phyloP scores from a whole-genome alignment of 106 monocot species.

The Phalaenopsis aphrodite region DNA sequence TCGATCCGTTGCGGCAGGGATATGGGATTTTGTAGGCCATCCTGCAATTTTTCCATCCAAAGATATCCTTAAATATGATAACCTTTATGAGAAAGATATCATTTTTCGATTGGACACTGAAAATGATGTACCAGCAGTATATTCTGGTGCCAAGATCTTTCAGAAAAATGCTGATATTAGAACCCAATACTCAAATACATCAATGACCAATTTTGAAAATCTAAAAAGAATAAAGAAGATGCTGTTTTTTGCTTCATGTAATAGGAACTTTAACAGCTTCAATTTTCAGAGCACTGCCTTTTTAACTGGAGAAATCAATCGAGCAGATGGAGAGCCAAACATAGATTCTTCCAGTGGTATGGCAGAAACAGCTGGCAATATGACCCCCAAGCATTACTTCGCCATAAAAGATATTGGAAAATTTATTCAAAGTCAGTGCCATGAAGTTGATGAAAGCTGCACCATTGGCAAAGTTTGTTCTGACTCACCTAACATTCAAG shows the following conservation, averaged over 20 bases:
- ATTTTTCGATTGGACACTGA: slow-evolving; percentile 8
- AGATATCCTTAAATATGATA: slow-evolving; percentile 15
- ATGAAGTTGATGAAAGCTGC: slow-evolving; percentile 3
- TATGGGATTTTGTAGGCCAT: slow-evolving; percentile 64
- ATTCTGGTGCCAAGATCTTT: not conserved
- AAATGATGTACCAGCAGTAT: not conserved
- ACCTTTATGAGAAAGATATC: slow-evolving; percentile 16
- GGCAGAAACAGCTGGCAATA: not conserved
- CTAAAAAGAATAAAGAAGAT: slow-evolving; percentile 39
- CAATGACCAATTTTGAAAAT: slow-evolving; percentile 33
- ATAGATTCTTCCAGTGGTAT: not conserved
- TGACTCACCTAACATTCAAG: slow-evolving; percentile 7
- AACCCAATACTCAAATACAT: slow-evolving; percentile 9
- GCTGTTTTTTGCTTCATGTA: slow-evolving; percentile 37
- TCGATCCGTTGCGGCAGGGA: slow-evolving; percentile 34
- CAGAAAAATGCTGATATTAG: slow-evolving; percentile 5
- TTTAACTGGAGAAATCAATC: slow-evolving; percentile 6
- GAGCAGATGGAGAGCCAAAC: slow-evolving; percentile 5
- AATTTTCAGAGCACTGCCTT: slow-evolving; percentile 15
- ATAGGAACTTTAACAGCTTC: slow-evolving; percentile 13
- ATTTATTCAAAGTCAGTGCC: not conserved
- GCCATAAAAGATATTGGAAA: slow-evolving; percentile 12
- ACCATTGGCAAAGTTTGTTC: slow-evolving; percentile 3
- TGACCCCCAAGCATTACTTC: slow-evolving; percentile 4
- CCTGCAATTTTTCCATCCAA: slow-evolving; percentile 22